Base-by-base conservation (phyloP, 2,329 filamentous ascomycete species). In the Fusarium pseudograminearum region DNA sequence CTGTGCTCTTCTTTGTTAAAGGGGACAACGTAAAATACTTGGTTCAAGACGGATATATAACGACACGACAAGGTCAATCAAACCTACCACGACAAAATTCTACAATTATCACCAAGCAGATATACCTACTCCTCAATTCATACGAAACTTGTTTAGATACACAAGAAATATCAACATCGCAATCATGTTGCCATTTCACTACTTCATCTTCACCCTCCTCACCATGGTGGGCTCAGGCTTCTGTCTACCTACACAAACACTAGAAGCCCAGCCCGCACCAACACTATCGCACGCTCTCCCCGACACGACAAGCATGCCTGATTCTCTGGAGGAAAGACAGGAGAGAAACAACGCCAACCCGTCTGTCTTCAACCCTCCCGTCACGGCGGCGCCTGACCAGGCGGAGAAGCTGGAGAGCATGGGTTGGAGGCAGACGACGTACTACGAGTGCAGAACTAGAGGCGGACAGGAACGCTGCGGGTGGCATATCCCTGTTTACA, bases 401-500 rank as follows among this genome's bases (percentile, higher is more conserved):
- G 73, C 73, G 34, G 77, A 67, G 4, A 64, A 65, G 18, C 73
- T 78, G 6, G 73, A 75, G 26, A 72, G 73, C 47, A 69, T 78
- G 65, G 78, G 78, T 12, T 78, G 72, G 69, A 69, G 69, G 48
- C 77, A 80, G 59, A 74, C 73, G 30, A 80, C 78, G 2, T 79
- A 74, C 59, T 80, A 80, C 59, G 69, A 76, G 42, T 80, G 79
- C 67, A 69, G 61, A 52, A 79, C 77, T 41, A 64, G 74, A 26
- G 76, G 56, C 42, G 76, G 74, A 12, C 48, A 62, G n/a, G 74
- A 77, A 58, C 76, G 75, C 41, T 80, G 79, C 58, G 79, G 78
- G 8, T 81, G 79, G 79, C 78, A 78, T 57, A 74, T 79, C 15
- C 78, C 79, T 2, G 67, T 80, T 1, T 63, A 76, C 47, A 74